Evolutionary conservation across 306 rosid species (phyloP), one percentile per base, ranked within the genome.

Genomic region (Sicyos baderoa): DNA sequence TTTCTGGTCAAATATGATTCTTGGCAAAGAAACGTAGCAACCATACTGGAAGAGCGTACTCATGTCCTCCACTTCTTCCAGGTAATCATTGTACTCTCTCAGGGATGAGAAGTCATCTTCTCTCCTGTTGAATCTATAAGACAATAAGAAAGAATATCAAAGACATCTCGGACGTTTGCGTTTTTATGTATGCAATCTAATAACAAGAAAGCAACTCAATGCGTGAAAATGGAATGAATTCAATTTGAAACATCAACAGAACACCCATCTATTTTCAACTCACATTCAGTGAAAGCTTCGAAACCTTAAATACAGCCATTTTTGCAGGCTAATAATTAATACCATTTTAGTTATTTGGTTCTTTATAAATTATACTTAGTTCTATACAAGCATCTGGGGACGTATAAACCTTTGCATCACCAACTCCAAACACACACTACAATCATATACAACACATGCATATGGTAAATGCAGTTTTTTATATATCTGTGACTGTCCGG

Each of bases 51-150:
- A 71, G 70, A 65, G 77, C 97, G 72, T 84, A 86, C 96, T 84
- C 95, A 84, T 87, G 76, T 89, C 91, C 72, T 92, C 97, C 66
- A 89, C 97, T 85, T 92, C 97, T 82, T 92, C 97, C 88, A 87
- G 76, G 74, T 87, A 92, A 79, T 92, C 95, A 77, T 86, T 92
- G 84, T 92, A 92, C 58, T 89, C 97, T 80, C 21, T 92, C 79
- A 89, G 71, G 27, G 89, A 82, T 14, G 95, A 75, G 79, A 92
- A 87, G 74, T 86, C 97, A 3, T 92, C 96, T 78, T 92, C 96
- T 74, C 91, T 80, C 79, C 87, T 92, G 81, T 92, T 89, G 68
- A 84, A 89, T 87, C 96, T 92, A 76, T 40, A 9, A 40, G 45
- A 40, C 7, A 75, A 72, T 9, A 75, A 72, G 66, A 54, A 13